Percentiles rank a stretch among this genome's conserved stretches.
These are phyloP conservation scores for Acanthochlamys bracteata DNA, from an alignment of 106 monocot genomes.

Conservation along the genomic window DNA sequence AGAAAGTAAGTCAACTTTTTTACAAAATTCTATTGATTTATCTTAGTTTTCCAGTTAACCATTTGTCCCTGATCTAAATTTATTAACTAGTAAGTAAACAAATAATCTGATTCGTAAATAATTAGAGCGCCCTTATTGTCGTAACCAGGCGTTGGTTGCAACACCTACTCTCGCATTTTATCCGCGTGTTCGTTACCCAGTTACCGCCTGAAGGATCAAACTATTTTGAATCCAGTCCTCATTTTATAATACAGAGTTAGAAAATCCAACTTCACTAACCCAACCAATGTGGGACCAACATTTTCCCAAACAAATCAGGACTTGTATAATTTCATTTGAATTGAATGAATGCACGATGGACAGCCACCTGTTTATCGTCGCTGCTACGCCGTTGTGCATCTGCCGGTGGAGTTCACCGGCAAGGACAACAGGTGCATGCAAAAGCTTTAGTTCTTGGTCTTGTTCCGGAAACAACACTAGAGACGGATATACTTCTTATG, in stretches of 20 bases:
- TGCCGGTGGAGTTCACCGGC: constrained; percentile 1
- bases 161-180: constrained; percentile 18
- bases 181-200: constrained; percentile 40
- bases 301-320: not conserved
- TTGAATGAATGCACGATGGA: no score
- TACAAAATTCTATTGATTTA: no score
- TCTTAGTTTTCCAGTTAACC: no score
- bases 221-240: accelerated
- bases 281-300: constrained; percentile 17
- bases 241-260: no score
- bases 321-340: not conserved
- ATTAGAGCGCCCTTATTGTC: constrained; percentile 16
- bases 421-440: constrained; percentile 46
- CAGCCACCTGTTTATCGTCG: not conserved
- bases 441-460: constrained; percentile 21
- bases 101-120: constrained; percentile 21
- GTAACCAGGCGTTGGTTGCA: constrained; percentile 29
- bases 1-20: no score
- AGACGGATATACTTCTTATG: constrained; percentile 57
- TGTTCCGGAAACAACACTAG: constrained; percentile 38
- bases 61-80: no score
- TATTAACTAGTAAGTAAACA: not conserved
- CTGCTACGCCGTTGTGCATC: constrained; percentile 16
- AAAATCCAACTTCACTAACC: no score
- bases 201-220: constrained; percentile 49